Base-by-base conservation (phyloP, 805 yeast genomes). In the Candida koratica region DNA sequence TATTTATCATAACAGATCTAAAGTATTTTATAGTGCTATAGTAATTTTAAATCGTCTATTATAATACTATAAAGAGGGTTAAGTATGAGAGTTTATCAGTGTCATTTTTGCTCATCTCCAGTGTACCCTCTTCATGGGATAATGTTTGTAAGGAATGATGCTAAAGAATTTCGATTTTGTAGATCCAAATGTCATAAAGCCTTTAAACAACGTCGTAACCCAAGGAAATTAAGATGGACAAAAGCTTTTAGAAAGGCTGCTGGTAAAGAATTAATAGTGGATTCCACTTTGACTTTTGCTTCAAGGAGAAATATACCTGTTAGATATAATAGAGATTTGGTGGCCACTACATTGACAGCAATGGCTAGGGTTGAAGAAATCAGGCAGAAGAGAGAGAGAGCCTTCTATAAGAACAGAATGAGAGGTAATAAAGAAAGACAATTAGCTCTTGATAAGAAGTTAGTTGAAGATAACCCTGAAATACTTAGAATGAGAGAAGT, bases 341-440 rank as follows among this genome's bases (percentile, higher is more conserved):
- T 93, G 25, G 83, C 93, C 39, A 85, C 94, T 33, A 93, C 98
- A 12, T 75, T 93, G 64, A 82, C 77, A 69, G 97, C 96, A 30
- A 93, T 93, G 98, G 73, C 84, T 38, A 81, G 97, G 69, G 83
- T 93, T 44, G 97, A 93, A 63, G 94, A 87, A 69, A 93, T 93
- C 62, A 81, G 98, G 73, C 82, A 77, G 61, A 88, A 81, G 74
- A 83, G 98, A 72, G 98, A 93, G 67, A 77, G 95, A 59, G 97
- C 97, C 11, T 93, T 93, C 88, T 93, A 86, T 73, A 90, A 89
- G 87, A 88, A 89, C 71, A 84, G 98, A 79, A 93, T 93, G 98
- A 86, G 84, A 66, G 97, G 96, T 46, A 93, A 93, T 70, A 84
- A 81, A 66, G 96, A 84, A 50, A 78, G 79, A 61, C 84, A 84